Percentiles rank a stretch among this genome's conserved stretches.
phyloP scores from a whole-genome alignment of 2,329 filamentous ascomycete genomes.

The Apiospora saccharicola region DNA sequence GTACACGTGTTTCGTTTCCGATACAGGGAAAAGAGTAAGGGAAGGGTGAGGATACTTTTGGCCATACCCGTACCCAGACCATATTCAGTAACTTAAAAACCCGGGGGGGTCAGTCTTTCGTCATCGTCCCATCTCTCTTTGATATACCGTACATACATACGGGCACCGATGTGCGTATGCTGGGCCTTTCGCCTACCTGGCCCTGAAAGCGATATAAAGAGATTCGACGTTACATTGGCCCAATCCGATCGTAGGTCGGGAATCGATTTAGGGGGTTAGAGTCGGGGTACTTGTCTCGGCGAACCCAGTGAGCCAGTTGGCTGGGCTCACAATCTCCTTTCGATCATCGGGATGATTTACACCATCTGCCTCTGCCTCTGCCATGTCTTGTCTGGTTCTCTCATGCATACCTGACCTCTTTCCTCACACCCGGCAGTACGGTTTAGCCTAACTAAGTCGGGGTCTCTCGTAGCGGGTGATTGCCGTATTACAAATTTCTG shows the following conservation, averaged over 20 bases:
- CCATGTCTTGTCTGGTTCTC: not conserved
- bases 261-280: not conserved
- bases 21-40: not conserved
- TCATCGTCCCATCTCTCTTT: not conserved
- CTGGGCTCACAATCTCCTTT: not conserved
- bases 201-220: not conserved
- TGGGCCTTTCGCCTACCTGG: not conserved
- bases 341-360: not conserved
- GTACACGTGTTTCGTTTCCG: not conserved
- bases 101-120: not conserved
- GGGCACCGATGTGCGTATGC: not conserved
- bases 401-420: not conserved
- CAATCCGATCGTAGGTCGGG: slow-evolving; percentile 11
- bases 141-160: no score
- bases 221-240: slow-evolving; percentile 19
- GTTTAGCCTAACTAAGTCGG: not conserved
- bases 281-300: slow-evolving; percentile 5
- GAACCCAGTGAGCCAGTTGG: slow-evolving; percentile 2
- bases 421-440: not conserved
- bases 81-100: not conserved
- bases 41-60: not conserved
- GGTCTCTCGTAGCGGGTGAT: not conserved
- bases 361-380: not conserved
- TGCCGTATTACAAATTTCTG: not conserved
- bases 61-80: no score